Base-by-base conservation (phyloP, 306 rosid species). In the Chamaecrista fasciculata region DNA sequence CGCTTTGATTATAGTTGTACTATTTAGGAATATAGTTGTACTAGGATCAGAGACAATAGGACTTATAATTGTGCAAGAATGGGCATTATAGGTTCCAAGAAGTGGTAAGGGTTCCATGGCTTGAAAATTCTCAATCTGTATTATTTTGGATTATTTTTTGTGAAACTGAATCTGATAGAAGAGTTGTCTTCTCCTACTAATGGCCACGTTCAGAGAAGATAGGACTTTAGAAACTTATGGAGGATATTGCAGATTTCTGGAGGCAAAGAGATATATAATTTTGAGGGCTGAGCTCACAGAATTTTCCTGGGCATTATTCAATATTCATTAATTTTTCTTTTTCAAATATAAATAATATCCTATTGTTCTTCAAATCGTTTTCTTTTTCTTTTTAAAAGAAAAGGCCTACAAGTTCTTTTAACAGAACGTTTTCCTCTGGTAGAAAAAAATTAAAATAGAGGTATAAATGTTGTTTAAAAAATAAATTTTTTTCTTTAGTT, bases 241-340 rank as follows among this genome's bases (percentile, higher is more conserved):
- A 75, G 69, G 56, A 19, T 50, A 26, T 50, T 11, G 23, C 51
- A 40, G 66, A 34, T 31, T 51, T 62, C 12, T 50, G 25, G n/a
- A 47, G 69, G 43, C 19, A 39, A 8, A 67, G 16, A 56, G 58
- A 33, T 37, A 28, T 29, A 19, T 66, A 11, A 57, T 33, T 23
- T 44, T 72, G 6, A 15, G 10, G 78, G 16, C 11, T 21, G 42
- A 44, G 19, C 44, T 24, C 18, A 67, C 24, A 34, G 23, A 28
- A 28, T 4, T 28, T 28, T 28, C 33, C 33, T n/a, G n/a, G n/a
- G n/a, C n/a, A n/a, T n/a, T n/a, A n/a, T n/a, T n/a, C n/a, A n/a
- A n/a, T n/a, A n/a, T n/a, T n/a, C n/a, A n/a, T n/a, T n/a, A n/a
- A n/a, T n/a, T n/a, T n/a, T n/a, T n/a, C n/a, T n/a, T n/a, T n/a